phyloP scores from a whole-genome alignment of 2,329 filamentous ascomycete genomes.

The Claviceps capensis region DNA sequence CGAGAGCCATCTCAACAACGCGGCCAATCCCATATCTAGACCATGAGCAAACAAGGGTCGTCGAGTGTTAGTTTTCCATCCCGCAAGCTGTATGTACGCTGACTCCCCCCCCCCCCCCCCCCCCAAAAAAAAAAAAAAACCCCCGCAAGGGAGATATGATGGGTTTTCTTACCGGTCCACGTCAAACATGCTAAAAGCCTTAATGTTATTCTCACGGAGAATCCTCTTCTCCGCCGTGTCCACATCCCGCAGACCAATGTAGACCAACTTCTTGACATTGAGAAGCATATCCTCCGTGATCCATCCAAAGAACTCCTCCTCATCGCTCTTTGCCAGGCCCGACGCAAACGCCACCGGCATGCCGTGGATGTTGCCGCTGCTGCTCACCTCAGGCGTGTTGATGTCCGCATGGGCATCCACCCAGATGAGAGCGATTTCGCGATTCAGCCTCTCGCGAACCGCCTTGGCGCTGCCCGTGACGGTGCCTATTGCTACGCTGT shows the following conservation, averaged over 20 bases:
- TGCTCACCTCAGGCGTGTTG: constrained; percentile 85
- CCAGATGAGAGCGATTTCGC: constrained; percentile 93
- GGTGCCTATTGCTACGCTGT: constrained; percentile 91
- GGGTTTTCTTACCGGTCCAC: constrained; percentile 57
- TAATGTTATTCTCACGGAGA: constrained; percentile 75
- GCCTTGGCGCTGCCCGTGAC: constrained; percentile 80
- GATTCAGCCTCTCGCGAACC: constrained; percentile 63
- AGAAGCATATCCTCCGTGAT: constrained; percentile 56
- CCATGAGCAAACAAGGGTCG: too few relatives aligned
- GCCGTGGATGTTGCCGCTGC: constrained; percentile 88
- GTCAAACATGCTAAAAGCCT: constrained; percentile 97
- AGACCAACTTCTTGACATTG: constrained; percentile 77
- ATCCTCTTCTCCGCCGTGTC: constrained; percentile 91
- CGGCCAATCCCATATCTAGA: constrained; percentile 77
- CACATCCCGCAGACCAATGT: constrained; percentile 89
- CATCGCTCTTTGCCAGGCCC: constrained; percentile 64
- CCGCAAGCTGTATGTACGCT: too few relatives aligned
- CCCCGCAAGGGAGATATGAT: too few relatives aligned
- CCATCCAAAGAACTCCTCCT: constrained; percentile 82
- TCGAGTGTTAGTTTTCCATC: too few relatives aligned
- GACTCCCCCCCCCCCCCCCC: too few relatives aligned
- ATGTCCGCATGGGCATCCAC: constrained; percentile 97
- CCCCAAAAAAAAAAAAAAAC: not conserved
- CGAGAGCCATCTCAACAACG: constrained; percentile 97
- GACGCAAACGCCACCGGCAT: constrained; percentile 94